Conservation (phyloP, 2,329 filamentous ascomycete species). For the Aspergillus candidus region DNA sequence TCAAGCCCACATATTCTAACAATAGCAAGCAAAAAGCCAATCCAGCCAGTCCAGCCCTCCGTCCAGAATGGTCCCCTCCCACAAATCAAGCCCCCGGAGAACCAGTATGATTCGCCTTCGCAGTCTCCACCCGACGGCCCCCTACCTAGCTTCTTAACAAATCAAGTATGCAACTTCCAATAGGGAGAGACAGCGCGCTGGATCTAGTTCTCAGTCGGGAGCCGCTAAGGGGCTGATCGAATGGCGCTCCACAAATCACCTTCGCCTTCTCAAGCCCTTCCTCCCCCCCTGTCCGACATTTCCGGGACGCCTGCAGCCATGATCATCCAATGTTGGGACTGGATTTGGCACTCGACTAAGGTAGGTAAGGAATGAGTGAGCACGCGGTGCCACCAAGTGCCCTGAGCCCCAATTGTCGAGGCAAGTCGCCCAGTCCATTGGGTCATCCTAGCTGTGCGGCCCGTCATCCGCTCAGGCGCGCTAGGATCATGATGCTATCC, state of each 20-base stretch:
- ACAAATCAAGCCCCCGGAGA: too few species aligned
- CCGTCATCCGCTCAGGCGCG: constrained; percentile 2
- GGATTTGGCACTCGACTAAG: not conserved
- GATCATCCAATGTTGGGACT: constrained; percentile 1
- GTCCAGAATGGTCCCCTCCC: too few species aligned
- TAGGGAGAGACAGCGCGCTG: not conserved
- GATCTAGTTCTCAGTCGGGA: constrained; percentile 5
- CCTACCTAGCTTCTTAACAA: too few species aligned
- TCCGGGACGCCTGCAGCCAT: constrained; percentile 3
- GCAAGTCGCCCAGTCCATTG: constrained; percentile 1
- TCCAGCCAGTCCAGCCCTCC: too few species aligned
- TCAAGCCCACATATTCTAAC: too few species aligned
- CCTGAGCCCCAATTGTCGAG: constrained; percentile 5
- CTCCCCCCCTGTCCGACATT: constrained; percentile 3
- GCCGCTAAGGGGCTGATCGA: constrained; percentile 11
- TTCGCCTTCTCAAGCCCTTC: not conserved
- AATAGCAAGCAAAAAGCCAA: too few species aligned
- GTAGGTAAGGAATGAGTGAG: constrained; percentile 2
- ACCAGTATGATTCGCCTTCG: too few species aligned
- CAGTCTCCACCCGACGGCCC: not conserved
- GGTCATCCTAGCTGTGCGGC: not conserved
- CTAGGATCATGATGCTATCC: constrained; percentile 9
- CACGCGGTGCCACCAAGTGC: constrained; percentile 11
- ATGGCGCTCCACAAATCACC: constrained; percentile 10
- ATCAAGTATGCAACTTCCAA: too few species aligned